These are phyloP conservation scores for Sergeia podlipaevii DNA, from an alignment of 208 protist species.

Conservation along the genomic window DNA sequence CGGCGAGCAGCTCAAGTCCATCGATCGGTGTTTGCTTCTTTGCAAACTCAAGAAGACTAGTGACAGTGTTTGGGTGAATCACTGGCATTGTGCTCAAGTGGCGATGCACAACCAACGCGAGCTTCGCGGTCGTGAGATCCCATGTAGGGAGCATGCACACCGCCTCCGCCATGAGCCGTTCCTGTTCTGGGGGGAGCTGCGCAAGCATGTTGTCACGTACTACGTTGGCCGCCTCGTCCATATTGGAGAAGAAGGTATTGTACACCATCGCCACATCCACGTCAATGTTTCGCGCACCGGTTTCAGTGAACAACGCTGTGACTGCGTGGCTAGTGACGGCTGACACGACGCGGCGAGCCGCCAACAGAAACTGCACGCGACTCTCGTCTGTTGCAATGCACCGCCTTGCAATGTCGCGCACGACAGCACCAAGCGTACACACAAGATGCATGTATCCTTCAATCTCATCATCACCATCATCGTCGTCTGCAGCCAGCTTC, in stretches of 20 bases:
- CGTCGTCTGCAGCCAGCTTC: conserved; percentile 10
- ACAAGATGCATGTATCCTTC: conserved; percentile 18
- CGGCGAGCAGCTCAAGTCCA: conserved; percentile 64
- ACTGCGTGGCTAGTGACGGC: conserved; percentile 39
- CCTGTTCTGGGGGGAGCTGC: conserved; percentile 19
- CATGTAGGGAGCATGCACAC: conserved; percentile 58
- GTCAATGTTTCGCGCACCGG: conserved; percentile 31
- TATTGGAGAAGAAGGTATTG: conserved; percentile 53
- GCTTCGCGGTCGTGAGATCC: conserved; percentile 43
- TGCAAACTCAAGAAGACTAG: conserved; percentile 49
- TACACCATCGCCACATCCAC: conserved; percentile 24
- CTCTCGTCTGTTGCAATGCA: neutral
- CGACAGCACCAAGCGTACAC: conserved; percentile 50
- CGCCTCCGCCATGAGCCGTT: conserved; percentile 49
- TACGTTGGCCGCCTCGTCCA: conserved; percentile 69
- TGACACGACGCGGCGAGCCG: conserved; percentile 44
- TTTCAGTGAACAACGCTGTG: conserved; percentile 30
- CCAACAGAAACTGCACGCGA: conserved; percentile 25
- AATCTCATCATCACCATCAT: conserved; percentile 1
- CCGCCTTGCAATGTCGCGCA: conserved; percentile 35
- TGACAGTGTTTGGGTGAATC: conserved; percentile 51
- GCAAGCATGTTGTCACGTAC: conserved; percentile 70
- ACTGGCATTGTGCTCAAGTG: conserved; percentile 64
- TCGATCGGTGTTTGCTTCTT: conserved; percentile 52
- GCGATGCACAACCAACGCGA: conserved; percentile 69